phyloP scores from a whole-genome alignment of 257 asterid genomes.

The Capsicum chinense region DNA sequence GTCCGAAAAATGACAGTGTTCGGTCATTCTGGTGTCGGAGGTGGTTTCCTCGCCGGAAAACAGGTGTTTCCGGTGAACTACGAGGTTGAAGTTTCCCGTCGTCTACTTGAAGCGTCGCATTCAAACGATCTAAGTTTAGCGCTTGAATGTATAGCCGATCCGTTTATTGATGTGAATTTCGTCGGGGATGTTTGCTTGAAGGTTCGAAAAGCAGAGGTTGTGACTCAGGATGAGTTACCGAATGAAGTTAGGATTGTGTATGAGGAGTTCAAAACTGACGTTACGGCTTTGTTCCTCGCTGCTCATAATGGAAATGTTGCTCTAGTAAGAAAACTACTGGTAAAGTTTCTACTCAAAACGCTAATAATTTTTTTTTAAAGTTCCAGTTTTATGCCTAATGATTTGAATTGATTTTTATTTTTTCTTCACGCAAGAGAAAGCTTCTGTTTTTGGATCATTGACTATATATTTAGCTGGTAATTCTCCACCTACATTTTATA shows the following conservation, averaged over 20 bases:
- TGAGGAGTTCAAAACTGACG: constrained; percentile 77
- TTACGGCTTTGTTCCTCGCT: constrained; percentile 69
- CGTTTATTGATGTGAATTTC: constrained; percentile 72
- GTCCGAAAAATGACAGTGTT: constrained; percentile 47
- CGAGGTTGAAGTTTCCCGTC: constrained; percentile 71
- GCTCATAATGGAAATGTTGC: constrained; percentile 58
- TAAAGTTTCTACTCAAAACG: constrained; percentile 18
- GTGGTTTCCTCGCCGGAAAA: constrained; percentile 60
- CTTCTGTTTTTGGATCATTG: neutral
- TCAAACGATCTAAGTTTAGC: constrained; percentile 60
- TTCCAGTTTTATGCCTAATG: neutral
- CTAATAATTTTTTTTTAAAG: neutral
- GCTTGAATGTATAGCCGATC: constrained; percentile 61
- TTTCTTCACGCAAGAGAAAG: neutral
- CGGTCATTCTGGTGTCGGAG: constrained; percentile 53
- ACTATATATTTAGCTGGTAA: neutral
- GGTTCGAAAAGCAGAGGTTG: constrained; percentile 58
- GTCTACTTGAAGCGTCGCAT: constrained; percentile 66
- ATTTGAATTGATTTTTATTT: neutral
- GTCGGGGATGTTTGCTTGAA: constrained; percentile 68
- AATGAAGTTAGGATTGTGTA: constrained; percentile 52
- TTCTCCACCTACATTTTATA: neutral
- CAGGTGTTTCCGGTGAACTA: constrained; percentile 81
- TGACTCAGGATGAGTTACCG: constrained; percentile 58
- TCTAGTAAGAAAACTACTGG: constrained; percentile 68